A percentile compares a stretch with the other conserved stretches of the same genome.
Conservation (phyloP, 2,329 filamentous ascomycete species). For the Trichoderma guizhouense region DNA sequence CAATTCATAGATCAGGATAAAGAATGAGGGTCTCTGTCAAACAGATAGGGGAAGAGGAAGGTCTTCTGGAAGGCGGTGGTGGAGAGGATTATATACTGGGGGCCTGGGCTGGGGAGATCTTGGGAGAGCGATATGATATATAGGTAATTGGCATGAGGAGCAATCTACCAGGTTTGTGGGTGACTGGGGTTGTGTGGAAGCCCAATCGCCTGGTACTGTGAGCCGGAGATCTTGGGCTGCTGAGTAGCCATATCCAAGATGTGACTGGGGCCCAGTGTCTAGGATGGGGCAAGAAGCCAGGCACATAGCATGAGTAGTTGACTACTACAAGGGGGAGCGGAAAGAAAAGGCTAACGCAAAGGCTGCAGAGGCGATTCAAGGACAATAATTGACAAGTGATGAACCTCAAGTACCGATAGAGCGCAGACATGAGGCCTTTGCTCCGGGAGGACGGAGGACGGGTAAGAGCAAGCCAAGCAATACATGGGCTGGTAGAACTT, state of each 20-base stretch:
- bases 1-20: not conserved
- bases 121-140: slow-evolving; percentile 17
- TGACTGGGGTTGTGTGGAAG: slow-evolving; percentile 29
- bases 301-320: not conserved
- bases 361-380: not conserved
- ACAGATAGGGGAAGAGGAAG: not conserved
- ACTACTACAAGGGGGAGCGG: not conserved
- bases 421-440: not conserved
- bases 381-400: not conserved
- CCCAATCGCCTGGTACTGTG: slow-evolving; percentile 31
- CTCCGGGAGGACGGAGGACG: not conserved
- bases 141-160: not conserved
- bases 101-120: slow-evolving; percentile 24
- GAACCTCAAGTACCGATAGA: not conserved
- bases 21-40: not conserved
- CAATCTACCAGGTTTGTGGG: slow-evolving; percentile 24
- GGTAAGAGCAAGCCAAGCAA: not conserved
- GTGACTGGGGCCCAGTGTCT: slow-evolving; percentile 21
- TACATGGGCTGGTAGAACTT: not conserved
- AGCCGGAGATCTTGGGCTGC: slow-evolving; percentile 30
- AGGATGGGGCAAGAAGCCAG: slow-evolving; percentile 11
- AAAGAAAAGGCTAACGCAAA: not conserved
- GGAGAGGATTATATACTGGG: slow-evolving; percentile 26
- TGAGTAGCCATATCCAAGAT: slow-evolving; percentile 20
- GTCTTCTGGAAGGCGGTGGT: slow-evolving; percentile 20